A percentile compares a stretch with the other conserved stretches of the same genome.
These are phyloP conservation scores for Calocybe gangraenosa DNA, from an alignment of 768 basidiomycete genomes.

Conservation along the genomic window DNA sequence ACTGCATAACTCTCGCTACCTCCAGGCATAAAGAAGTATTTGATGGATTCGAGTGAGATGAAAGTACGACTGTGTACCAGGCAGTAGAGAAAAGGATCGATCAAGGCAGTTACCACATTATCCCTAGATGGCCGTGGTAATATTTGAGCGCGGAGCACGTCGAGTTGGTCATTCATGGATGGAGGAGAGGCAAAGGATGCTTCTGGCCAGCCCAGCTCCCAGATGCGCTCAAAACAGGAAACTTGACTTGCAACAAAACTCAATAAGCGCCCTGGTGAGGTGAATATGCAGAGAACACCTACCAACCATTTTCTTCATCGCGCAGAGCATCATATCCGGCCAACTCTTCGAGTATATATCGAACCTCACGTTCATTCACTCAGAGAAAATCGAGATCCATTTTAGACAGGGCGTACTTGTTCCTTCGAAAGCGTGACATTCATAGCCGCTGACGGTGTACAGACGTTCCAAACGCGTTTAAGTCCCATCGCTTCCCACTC, in stretches of 20 bases:
- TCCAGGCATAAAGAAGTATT: slow-evolving; percentile 25
- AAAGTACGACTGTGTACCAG: slow-evolving; percentile 38
- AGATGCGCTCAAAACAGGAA: slow-evolving; percentile 55
- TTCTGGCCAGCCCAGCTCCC: too few relatives aligned
- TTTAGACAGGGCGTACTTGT: slow-evolving; percentile 29
- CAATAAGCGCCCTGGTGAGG: background rate
- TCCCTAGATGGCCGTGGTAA: slow-evolving; percentile 11
- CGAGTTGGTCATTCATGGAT: slow-evolving; percentile 21
- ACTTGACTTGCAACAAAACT: slow-evolving; percentile 36
- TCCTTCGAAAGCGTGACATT: slow-evolving; percentile 30
- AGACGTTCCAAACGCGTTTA: slow-evolving; percentile 26
- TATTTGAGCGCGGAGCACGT: slow-evolving; percentile 14
- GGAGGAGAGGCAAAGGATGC: slow-evolving; percentile 18
- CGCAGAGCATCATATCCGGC: slow-evolving; percentile 38
- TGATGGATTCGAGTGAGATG: slow-evolving; percentile 22
- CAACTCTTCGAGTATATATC: slow-evolving; percentile 48
- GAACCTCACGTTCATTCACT: slow-evolving; percentile 24
- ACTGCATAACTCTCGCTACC: slow-evolving; percentile 33
- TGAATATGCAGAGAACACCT: slow-evolving; percentile 11
- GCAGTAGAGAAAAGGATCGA: slow-evolving; percentile 37
- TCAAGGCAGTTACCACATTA: slow-evolving; percentile 22
- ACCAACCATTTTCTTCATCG: slow-evolving; percentile 35
- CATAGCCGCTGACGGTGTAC: slow-evolving; percentile 28
- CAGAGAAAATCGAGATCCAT: background rate
- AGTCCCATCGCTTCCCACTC: slow-evolving; percentile 29